phyloP scores from a whole-genome alignment of 2,329 filamentous ascomycete species.

The Cordyceps tenuipes region DNA sequence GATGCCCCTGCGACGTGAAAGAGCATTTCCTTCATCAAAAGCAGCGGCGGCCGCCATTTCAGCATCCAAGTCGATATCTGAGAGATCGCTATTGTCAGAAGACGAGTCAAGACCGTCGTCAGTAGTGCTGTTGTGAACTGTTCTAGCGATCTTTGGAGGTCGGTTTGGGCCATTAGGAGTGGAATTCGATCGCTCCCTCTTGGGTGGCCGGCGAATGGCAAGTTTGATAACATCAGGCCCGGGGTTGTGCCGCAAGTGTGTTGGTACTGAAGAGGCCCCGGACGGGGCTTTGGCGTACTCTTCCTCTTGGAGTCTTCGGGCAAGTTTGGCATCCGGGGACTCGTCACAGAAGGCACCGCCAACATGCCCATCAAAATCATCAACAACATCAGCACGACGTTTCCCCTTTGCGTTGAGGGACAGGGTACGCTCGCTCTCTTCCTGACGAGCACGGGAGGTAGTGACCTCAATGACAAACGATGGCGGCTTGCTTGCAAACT shows the following conservation, averaged over 20 bases:
- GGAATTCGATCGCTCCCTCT: slow-evolving; percentile 15
- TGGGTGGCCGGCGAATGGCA: slow-evolving; percentile 18
- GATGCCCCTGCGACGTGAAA: slow-evolving; percentile 11
- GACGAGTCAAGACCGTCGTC: slow-evolving; percentile 1
- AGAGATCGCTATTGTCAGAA: slow-evolving; percentile 19
- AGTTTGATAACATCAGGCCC: slow-evolving; percentile 5
- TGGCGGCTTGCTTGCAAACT: slow-evolving; percentile 11
- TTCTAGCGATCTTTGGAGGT: too few relatives aligned
- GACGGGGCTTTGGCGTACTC: slow-evolving; percentile 19
- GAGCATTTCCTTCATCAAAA: slow-evolving; percentile 13
- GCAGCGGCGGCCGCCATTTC: slow-evolving; percentile 22
- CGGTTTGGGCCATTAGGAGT: slow-evolving; percentile 16
- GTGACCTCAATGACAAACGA: slow-evolving; percentile 22
- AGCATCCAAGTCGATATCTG: slow-evolving; percentile 24
- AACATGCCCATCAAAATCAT: slow-evolving; percentile 32
- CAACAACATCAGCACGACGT: slow-evolving; percentile 32
- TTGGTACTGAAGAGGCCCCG: neutral
- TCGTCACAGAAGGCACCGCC: slow-evolving; percentile 18
- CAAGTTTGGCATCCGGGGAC: slow-evolving; percentile 23
- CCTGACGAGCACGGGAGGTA: slow-evolving; percentile 17
- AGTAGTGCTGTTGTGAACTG: too few relatives aligned
- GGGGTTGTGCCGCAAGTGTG: slow-evolving; percentile 6
- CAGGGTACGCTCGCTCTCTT: slow-evolving; percentile 28
- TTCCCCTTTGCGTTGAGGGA: slow-evolving; percentile 39
- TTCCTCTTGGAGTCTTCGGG: slow-evolving; percentile 27